Conservation (phyloP, 2,329 filamentous ascomycete species). For the Pleomassaria siparia region DNA sequence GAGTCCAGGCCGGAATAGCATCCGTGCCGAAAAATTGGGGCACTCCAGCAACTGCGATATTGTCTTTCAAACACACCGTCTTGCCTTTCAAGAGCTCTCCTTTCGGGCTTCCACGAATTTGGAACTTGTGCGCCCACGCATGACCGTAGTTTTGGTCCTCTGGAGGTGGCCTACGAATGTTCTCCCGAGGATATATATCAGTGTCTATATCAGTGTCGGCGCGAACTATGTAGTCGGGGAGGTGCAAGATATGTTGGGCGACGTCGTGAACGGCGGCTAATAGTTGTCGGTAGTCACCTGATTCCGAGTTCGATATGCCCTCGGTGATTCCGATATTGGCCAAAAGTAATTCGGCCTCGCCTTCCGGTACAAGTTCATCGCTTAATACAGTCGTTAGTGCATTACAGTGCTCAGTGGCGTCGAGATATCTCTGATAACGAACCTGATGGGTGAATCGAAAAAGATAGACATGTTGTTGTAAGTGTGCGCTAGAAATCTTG, state of each 20-base stretch:
- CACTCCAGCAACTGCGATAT: conserved; percentile 33
- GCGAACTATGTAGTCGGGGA: conserved; percentile 39
- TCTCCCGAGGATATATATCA: conserved; percentile 37
- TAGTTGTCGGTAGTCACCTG: conserved; percentile 38
- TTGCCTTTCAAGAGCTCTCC: conserved; percentile 40
- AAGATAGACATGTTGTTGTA: conserved; percentile 35
- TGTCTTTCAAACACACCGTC: conserved; percentile 34
- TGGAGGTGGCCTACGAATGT: conserved; percentile 37
- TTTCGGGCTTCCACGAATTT: conserved; percentile 29
- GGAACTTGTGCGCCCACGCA: conserved; percentile 49
- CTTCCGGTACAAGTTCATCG: conserved; percentile 24
- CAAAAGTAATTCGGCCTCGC: conserved; percentile 25
- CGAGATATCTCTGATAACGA: background rate
- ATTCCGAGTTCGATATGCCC: conserved; percentile 25
- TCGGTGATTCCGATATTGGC: conserved; percentile 24
- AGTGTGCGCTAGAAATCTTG: too few relatives aligned
- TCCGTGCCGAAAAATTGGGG: conserved; percentile 35
- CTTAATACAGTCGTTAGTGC: conserved; percentile 7
- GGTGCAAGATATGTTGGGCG: conserved; percentile 39
- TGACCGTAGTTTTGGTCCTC: conserved; percentile 38
- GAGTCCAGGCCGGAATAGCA: conserved; percentile 19
- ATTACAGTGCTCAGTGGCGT: too few relatives aligned
- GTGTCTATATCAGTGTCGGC: too few relatives aligned
- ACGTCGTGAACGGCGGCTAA: conserved; percentile 45
- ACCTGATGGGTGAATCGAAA: conserved; percentile 30